Base-by-base conservation (phyloP, 768 basidiomycete species). In the Leccinum aurantiacum region DNA sequence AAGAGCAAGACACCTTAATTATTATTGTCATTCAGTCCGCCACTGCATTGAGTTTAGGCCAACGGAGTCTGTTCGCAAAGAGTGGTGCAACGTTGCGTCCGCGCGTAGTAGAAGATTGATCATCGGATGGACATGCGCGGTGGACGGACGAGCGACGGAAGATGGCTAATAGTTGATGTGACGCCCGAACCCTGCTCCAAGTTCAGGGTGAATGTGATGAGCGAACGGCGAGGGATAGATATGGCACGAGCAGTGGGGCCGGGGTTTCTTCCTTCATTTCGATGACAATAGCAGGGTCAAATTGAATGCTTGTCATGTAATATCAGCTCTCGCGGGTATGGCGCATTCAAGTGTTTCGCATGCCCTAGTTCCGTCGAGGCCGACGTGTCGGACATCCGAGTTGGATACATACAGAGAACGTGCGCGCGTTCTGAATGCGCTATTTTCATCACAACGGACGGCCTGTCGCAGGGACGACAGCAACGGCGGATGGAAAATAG, bases 31-130 rank as follows among this genome's bases (percentile, higher is more conserved):
- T 25, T 51, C 22, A 27, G 57, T 57, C 17, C 27, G 15, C 41
- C 53, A 41, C 53, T 52, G 29, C 11, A 37, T 27, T 53, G 59
- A 61, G 57, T 37, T 52, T 50, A 35, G 44, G 31, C 41, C 56
- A 37, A 49, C 55, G 58, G 64, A 53, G 53, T 41, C 60, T 54
- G 48, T 56, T 62, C 59, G 58, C 58, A 19, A 58, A 63, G 58
- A 60, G 52, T 54, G 46, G 17, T 60, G 54, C 67, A 68, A 69
- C 68, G 67, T 69, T 68, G 68, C 44, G 50, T 60, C 57, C 67
- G 55, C 53, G 62, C 67, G 60, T 46, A 47, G 57, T 47, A 59
- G 67, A 69, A 69, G 67, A 67, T 67, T 67, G 67, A 69, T 67
- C 49, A 67, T 67, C 67, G 66, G 67, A 58, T 54, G 49, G 22